Conservation (phyloP, 2,329 filamentous ascomycete species). For the Tolypocladium paradoxum region DNA sequence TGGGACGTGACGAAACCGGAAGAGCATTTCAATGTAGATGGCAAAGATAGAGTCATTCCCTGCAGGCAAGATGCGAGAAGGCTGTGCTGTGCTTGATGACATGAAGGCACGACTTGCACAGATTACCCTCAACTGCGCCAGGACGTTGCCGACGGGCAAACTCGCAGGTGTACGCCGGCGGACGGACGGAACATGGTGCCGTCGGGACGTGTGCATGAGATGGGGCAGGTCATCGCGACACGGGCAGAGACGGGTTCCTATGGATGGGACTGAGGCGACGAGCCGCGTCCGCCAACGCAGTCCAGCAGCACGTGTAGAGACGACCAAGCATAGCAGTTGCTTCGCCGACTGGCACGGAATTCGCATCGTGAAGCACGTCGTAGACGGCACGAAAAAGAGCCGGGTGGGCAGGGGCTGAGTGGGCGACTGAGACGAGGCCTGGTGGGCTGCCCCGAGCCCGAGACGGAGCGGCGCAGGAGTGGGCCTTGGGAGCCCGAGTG, state of each 20-base stretch:
- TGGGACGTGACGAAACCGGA: not conserved
- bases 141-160: not conserved
- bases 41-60: not conserved
- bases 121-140: not conserved
- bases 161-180: not conserved
- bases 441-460: conserved; percentile 5
- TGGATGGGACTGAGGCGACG: not conserved
- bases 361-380: not conserved
- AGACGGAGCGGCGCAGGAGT: conserved; percentile 8
- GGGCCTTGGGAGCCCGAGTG: conserved; percentile 4
- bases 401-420: conserved; percentile 7
- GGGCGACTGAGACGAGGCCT: not conserved
- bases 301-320: not conserved
- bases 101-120: not conserved
- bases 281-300: not conserved
- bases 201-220: not conserved
- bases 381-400: conserved; percentile 14
- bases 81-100: not conserved
- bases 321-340: not conserved
- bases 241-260: conserved; percentile 1
- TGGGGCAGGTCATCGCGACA: not conserved
- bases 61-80: not conserved
- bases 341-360: not conserved
- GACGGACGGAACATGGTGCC: not conserved
- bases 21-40: not conserved